phyloP scores from a whole-genome alignment of 371 early-diverging fungal species.

The Actinomortierella wolfii region DNA sequence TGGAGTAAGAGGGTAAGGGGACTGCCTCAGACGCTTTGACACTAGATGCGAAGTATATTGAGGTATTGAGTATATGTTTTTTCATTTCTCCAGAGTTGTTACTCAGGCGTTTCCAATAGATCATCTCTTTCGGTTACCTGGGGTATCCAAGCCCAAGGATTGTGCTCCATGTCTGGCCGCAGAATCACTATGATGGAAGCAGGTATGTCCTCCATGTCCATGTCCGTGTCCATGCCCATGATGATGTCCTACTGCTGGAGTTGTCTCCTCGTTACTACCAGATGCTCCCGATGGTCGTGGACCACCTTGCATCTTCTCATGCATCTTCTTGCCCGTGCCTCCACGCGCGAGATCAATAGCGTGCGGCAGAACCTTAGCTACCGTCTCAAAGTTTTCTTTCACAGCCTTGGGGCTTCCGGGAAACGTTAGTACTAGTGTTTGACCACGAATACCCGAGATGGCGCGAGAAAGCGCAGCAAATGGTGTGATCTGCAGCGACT shows the following conservation, averaged over 20 bases:
- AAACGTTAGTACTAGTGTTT: conserved; percentile 77
- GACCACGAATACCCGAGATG: conserved; percentile 75
- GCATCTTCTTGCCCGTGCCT: conserved; percentile 53
- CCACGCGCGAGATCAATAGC: conserved; percentile 75
- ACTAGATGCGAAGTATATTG: conserved; percentile 48
- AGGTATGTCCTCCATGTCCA: conserved; percentile 46
- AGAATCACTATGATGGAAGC: conserved; percentile 36
- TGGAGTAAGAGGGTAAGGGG: conserved; percentile 81
- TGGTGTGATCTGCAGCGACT: conserved; percentile 78
- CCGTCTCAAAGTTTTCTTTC: conserved; percentile 77
- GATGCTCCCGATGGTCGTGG: conserved; percentile 29
- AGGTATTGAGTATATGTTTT: background rate
- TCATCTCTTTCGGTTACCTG: too few species aligned
- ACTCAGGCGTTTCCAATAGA: too few species aligned
- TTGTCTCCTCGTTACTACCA: conserved; percentile 5
- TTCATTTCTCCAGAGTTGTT: background rate
- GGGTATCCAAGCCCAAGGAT: conserved; percentile 49
- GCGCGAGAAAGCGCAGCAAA: conserved; percentile 89
- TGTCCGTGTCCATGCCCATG: conserved; percentile 52
- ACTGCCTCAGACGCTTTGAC: conserved; percentile 68
- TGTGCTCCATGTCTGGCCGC: conserved; percentile 27
- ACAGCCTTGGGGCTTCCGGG: conserved; percentile 91
- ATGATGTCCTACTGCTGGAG: conserved; percentile 14
- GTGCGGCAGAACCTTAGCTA: conserved; percentile 77
- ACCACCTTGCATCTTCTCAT: conserved; percentile 47